Percentiles rank a stretch among this genome's conserved stretches.
Evolutionary conservation across 2,329 filamentous ascomycete species (phyloP).

Genomic region (Cercospora beticola): DNA sequence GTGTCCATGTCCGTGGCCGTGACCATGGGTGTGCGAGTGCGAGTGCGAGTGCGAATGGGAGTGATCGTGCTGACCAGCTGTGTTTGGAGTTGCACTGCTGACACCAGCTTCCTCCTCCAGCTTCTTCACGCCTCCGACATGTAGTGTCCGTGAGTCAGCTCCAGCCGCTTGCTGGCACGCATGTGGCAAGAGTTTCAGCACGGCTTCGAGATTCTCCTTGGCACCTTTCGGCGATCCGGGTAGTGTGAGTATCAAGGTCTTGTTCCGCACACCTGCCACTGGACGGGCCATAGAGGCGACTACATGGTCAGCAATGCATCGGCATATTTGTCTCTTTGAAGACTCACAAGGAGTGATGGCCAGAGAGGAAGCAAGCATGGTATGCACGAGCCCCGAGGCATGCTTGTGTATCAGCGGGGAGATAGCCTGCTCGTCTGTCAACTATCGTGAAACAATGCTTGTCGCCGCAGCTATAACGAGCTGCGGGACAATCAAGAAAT

Average conservation of each 20-base stretch:
- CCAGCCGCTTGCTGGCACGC: constrained; percentile 89
- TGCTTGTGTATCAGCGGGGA: constrained; percentile 75
- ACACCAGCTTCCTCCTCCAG: constrained; percentile 77
- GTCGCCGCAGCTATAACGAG: neutral
- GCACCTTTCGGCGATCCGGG: constrained; percentile 95
- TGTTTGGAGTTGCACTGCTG: constrained; percentile 27
- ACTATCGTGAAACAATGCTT: neutral
- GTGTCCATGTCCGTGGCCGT: constrained; percentile 55
- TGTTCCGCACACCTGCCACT: constrained; percentile 81
- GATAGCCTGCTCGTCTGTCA: constrained; percentile 62
- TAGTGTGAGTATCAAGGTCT: constrained; percentile 79
- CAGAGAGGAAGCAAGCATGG: constrained; percentile 84
- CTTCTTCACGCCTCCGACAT: constrained; percentile 77
- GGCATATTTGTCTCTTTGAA: neutral
- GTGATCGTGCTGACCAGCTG: constrained; percentile 32
- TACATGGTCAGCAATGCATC: constrained; percentile 41
- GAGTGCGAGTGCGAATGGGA: constrained; percentile 19
- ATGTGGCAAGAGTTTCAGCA: constrained; percentile 88
- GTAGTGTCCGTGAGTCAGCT: constrained; percentile 73
- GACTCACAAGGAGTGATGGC: constrained; percentile 82
- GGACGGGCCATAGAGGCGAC: constrained; percentile 97
- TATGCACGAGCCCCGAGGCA: constrained; percentile 89
- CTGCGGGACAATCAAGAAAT: neutral
- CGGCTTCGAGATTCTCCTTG: constrained; percentile 83
- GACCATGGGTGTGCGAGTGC: constrained; percentile 11